Conservation (phyloP, 495 filamentous ascomycete species). For the Pyrenula aspistea region DNA sequence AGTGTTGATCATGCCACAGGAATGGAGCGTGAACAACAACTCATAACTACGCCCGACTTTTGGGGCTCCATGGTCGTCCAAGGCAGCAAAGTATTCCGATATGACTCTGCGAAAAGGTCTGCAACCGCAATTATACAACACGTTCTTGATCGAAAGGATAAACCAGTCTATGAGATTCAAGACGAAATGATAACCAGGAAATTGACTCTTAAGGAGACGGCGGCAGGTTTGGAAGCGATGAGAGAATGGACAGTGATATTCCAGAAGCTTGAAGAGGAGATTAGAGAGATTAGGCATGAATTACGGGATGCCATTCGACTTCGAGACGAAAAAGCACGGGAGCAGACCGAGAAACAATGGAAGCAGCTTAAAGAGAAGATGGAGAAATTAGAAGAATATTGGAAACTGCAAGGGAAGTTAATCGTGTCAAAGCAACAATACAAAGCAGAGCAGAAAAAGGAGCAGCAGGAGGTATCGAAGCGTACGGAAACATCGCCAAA, state of each 20-base stretch:
- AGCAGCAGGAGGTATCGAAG: too few relatives aligned
- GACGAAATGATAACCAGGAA: slow-evolving; percentile 22
- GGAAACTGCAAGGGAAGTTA: too few relatives aligned
- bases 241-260: slow-evolving; percentile 5
- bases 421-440: too few relatives aligned
- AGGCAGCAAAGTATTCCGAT: slow-evolving; percentile 13
- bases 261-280: background rate
- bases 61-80: slow-evolving; percentile 22
- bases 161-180: slow-evolving; percentile 21
- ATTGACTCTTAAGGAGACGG: slow-evolving; percentile 19
- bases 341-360: too few relatives aligned
- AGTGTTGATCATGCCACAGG: slow-evolving; percentile 11
- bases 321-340: too few relatives aligned
- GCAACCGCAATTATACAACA: slow-evolving; percentile 15
- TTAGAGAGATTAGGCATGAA: background rate
- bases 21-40: slow-evolving; percentile 19
- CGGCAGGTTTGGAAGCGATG: slow-evolving; percentile 19
- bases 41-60: slow-evolving; percentile 20
- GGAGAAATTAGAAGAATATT: too few relatives aligned
- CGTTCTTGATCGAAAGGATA: slow-evolving; percentile 4
- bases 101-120: slow-evolving; percentile 17
- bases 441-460: too few relatives aligned
- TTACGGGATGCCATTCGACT: too few relatives aligned
- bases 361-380: too few relatives aligned
- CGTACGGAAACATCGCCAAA: too few relatives aligned